A percentile compares a stretch with the other conserved stretches of the same genome.
Conservation (phyloP, 2,329 filamentous ascomycete species). For the Exserohilum turcica region DNA sequence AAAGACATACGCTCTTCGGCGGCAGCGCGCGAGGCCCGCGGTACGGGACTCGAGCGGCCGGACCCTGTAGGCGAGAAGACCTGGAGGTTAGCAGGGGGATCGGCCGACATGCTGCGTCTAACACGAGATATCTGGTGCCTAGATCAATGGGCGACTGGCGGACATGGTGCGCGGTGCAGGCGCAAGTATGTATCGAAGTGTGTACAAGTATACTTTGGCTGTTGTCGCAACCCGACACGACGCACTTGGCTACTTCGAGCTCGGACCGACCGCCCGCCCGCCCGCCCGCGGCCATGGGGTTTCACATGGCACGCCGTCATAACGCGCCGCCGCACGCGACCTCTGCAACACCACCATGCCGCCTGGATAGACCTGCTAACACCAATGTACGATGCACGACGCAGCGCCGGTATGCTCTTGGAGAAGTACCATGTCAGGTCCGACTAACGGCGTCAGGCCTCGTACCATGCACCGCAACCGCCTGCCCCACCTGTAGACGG, state of each 20-base stretch:
- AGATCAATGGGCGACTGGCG: slow-evolving; percentile 21
- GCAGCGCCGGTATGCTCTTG: slow-evolving; percentile 7
- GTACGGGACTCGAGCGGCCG: slow-evolving; percentile 76
- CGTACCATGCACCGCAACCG: slow-evolving; percentile 13
- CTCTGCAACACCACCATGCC: slow-evolving; percentile 12
- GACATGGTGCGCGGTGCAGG: slow-evolving; percentile 37
- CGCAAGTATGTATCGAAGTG: too few relatives aligned
- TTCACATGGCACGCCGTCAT: slow-evolving; percentile 20
- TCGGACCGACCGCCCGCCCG: slow-evolving; percentile 20
- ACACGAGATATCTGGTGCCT: slow-evolving; percentile 22
- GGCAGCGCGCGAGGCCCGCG: slow-evolving; percentile 77
- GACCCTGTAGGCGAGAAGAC: slow-evolving; percentile 77
- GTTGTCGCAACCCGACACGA: slow-evolving; percentile 26
- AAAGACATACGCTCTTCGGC: slow-evolving; percentile 71
- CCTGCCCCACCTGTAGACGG: slow-evolving; percentile 15
- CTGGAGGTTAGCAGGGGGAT: slow-evolving; percentile 44
- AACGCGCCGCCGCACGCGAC: slow-evolving; percentile 21
- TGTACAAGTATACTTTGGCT: slow-evolving; percentile 11
- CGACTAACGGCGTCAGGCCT: slow-evolving; percentile 8
- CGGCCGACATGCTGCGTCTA: slow-evolving; percentile 47
- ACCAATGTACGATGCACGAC: slow-evolving; percentile 17
- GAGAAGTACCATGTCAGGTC: background rate
- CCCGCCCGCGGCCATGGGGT: slow-evolving; percentile 15
- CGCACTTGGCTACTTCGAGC: slow-evolving; percentile 17
- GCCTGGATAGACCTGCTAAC: background rate